Evolutionary conservation across 2,329 filamentous ascomycete genomes (phyloP), one percentile per base, ranked within the genome.

Genomic region (Orbilia oligospora): DNA sequence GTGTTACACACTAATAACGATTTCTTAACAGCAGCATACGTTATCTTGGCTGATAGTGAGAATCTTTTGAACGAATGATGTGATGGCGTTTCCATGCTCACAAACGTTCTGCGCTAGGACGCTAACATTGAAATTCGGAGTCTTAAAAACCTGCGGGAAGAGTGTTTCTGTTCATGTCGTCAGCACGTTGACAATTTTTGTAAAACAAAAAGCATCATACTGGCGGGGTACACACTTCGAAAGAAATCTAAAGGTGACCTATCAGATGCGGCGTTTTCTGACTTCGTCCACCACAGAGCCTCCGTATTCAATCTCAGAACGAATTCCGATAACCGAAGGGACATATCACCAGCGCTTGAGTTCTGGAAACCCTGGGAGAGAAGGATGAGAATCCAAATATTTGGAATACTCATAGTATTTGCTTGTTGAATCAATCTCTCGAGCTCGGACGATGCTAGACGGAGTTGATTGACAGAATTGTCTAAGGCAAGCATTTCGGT

Each of bases 381-480:
- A 18, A 82, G 55, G 24, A 81, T 78, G 2, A 81, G 58, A n/a
- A 82, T 70, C 81, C 81, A 82, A n/a, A 73, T 81, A 20, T 72
- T 71, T 36, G 77, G 76, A 41, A 82, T 36, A 14, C 53, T 41
- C 16, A 78, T 20, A 4, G 24, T 8, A 10, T 22, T 20, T 3
- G 75, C 75, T 9, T 49, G 49, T 18, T 22, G 46, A 30, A 78
- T 64, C 9, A 78, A 18, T n/a, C 67, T 80, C 44, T 71, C 72
- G 16, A 82, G 69, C 56, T 82, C 81, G 1, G 80, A 61, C 1
- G 73, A 75, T 36, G 81, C 80, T 33, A 81, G 80, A 22, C 80
- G 78, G 33, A 82, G 76, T 58, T 82, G 81, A 30, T 80, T 81
- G n/a, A 81, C 80, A n/a, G 81, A 82, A 18, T 80, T 80, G 12